These are phyloP conservation scores for Chalciporus chontae DNA, from an alignment of 768 basidiomycete species.

Conservation along the genomic window DNA sequence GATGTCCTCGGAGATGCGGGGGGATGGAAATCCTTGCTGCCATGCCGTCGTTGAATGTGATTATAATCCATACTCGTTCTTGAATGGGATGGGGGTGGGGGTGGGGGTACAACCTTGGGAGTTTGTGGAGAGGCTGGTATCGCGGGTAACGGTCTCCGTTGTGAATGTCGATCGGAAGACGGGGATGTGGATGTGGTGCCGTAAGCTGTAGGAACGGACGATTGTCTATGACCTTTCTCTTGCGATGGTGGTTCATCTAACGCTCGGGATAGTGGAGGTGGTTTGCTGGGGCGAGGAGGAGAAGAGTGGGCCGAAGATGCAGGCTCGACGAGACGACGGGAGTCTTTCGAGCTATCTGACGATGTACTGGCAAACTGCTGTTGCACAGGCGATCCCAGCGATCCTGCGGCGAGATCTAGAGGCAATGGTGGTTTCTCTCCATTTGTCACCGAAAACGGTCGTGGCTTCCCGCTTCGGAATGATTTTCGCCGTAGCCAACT, in stretches of 20 bases:
- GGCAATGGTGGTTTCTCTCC: constrained; percentile 13
- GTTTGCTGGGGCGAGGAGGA: constrained; percentile 14
- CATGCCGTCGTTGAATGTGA: constrained; percentile 12
- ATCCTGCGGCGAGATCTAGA: constrained; percentile 6
- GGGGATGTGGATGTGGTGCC: constrained; percentile 9
- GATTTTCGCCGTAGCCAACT: constrained; percentile 31
- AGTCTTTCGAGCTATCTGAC: constrained; percentile 25
- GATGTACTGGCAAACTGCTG: constrained; percentile 22
- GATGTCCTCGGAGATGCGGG: constrained; percentile 13
- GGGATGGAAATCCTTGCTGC: background rate
- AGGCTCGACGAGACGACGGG: constrained; percentile 22
- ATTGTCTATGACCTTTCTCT: constrained; percentile 23
- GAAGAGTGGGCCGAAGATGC: constrained; percentile 6
- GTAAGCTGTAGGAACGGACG: constrained; percentile 16
- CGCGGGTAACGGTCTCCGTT: constrained; percentile 17
- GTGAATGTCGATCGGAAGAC: constrained; percentile 9
- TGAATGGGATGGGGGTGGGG: constrained; percentile 17
- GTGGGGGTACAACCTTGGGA: constrained; percentile 8
- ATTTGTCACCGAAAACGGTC: constrained; percentile 20
- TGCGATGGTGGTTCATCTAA: background rate
- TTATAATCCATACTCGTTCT: constrained; percentile 18
- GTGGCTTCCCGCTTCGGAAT: constrained; percentile 19
- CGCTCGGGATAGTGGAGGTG: constrained; percentile 1
- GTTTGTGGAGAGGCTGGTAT: constrained; percentile 32
- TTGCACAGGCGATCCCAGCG: constrained; percentile 17